Conservation (phyloP, 306 rosid species). For the Glycine tomentella region DNA sequence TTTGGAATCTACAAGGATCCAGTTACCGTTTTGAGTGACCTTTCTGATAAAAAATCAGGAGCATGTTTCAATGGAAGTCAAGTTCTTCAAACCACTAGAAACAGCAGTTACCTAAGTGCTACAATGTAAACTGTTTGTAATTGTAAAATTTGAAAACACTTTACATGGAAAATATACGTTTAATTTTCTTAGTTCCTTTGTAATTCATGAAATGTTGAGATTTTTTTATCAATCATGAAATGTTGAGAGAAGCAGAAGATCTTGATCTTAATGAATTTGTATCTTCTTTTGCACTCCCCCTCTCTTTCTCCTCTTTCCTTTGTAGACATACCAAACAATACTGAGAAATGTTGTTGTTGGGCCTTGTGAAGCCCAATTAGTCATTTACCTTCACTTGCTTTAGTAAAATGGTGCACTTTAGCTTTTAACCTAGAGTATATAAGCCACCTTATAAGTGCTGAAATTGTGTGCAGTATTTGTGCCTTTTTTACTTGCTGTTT, state of each 20-base stretch:
- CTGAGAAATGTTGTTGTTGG: neutral
- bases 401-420: too few relatives aligned
- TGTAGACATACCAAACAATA: neutral
- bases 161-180: neutral
- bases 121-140: slow-evolving; percentile 41
- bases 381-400: too few relatives aligned
- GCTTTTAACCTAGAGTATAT: too few relatives aligned
- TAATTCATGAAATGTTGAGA: slow-evolving; percentile 23
- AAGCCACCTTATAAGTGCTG: too few relatives aligned
- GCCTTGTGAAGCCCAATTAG: too few relatives aligned
- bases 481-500: too few relatives aligned
- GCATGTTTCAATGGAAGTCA: slow-evolving; percentile 58
- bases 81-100: slow-evolving; percentile 43
- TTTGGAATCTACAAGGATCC: slow-evolving; percentile 74
- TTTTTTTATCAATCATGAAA: neutral
- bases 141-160: slow-evolving; percentile 18
- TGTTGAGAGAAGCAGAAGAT: neutral
- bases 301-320: neutral
- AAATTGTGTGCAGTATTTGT: too few relatives aligned
- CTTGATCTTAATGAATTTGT: slow-evolving; percentile 17
- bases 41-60: slow-evolving; percentile 38
- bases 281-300: neutral
- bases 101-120: slow-evolving; percentile 52
- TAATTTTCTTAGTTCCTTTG: neutral
- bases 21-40: slow-evolving; percentile 52